Percentiles rank a stretch among this genome's conserved stretches.
Conservation (phyloP, 2,329 filamentous ascomycete species). For the Chalaropsis ovoidea region DNA sequence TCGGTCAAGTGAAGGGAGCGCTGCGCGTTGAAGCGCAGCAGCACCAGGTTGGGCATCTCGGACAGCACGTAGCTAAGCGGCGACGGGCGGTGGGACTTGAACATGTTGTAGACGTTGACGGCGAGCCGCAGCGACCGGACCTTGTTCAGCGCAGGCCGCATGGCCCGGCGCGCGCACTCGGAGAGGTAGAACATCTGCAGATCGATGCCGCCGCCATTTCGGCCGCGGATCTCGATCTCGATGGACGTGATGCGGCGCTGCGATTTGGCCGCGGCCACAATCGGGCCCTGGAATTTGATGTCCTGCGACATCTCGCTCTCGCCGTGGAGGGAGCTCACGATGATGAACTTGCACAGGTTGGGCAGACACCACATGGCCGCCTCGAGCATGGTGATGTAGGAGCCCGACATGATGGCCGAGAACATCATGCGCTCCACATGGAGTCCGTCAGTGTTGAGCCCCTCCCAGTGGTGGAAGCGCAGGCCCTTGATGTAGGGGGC, state of each 20-base stretch:
- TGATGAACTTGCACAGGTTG: neutral
- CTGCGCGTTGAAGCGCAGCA: neutral
- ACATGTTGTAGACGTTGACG: no score
- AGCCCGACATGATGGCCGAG: neutral
- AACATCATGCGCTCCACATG: neutral
- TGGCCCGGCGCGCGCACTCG: neutral
- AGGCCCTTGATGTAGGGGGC: neutral
- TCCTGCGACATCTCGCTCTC: neutral
- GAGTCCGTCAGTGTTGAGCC: neutral
- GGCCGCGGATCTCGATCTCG: neutral
- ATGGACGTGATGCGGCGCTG: neutral
- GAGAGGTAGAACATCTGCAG: neutral
- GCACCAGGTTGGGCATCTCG: neutral
- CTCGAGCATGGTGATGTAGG: neutral
- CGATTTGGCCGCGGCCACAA: neutral
- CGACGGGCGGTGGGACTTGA: no score
- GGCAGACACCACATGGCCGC: neutral
- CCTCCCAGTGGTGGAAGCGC: neutral
- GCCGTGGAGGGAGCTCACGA: neutral
- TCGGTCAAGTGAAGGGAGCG: neutral
- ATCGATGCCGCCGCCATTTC: neutral
- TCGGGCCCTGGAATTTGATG: conserved; percentile 1
- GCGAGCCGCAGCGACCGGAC: conserved; percentile 9
- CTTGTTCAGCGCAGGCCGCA: neutral
- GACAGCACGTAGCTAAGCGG: conserved; percentile 14